Conservation (phyloP, 257 asterid genomes). For the Prunella vulgaris region DNA sequence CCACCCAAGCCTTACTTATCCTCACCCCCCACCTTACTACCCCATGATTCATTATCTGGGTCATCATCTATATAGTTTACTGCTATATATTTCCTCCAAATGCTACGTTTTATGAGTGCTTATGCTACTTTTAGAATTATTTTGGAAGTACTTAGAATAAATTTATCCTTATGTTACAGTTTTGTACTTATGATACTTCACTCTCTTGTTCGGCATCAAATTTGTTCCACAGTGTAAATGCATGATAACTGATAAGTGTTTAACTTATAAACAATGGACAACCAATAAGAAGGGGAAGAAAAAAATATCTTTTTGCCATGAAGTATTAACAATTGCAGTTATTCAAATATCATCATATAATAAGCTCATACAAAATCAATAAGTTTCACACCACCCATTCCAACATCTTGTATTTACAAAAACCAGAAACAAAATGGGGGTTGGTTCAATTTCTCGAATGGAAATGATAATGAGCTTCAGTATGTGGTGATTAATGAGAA, state of each 20-base stretch:
- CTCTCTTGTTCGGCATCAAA: neutral
- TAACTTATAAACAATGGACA: no score
- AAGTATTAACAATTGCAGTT: no score
- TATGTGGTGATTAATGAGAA: no score
- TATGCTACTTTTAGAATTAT: neutral
- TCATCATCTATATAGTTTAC: neutral
- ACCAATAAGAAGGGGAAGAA: neutral
- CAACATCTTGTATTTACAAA: slow-evolving; percentile 8
- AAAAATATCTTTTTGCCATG: neutral
- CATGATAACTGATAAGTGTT: neutral
- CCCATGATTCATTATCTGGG: neutral
- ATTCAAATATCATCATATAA: no score
- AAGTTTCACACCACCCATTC: neutral
- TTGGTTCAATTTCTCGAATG: no score
- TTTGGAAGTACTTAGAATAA: neutral
- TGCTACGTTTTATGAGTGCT: neutral
- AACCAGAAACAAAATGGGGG: neutral
- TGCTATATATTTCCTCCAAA: neutral
- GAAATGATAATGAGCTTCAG: no score
- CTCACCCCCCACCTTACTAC: neutral
- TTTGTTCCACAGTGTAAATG: neutral
- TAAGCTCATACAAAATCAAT: neutral
- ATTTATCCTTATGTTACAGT: neutral
- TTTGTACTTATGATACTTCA: neutral
- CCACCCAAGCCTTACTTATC: slow-evolving; percentile 25